Conservation (phyloP, 257 asterid species). For the Henckelia pumila region DNA sequence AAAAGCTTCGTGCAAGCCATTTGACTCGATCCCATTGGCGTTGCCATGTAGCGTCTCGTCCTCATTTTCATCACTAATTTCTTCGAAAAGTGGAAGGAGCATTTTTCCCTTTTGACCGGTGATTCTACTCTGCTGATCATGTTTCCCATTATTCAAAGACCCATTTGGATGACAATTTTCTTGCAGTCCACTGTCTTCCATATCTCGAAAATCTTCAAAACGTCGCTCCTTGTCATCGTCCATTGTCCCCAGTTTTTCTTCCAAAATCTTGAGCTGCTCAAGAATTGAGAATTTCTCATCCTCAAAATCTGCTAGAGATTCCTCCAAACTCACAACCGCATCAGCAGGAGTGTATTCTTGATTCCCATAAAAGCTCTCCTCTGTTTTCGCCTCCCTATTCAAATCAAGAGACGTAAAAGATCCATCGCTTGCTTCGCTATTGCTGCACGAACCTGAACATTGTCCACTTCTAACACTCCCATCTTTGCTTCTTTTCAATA, state of each 20-base stretch:
- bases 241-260: slow-evolving; percentile 44
- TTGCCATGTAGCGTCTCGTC: too few relatives aligned
- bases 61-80: neutral
- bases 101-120: slow-evolving; percentile 27
- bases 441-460: slow-evolving; percentile 5
- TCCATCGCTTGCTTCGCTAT: neutral
- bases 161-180: slow-evolving; percentile 1
- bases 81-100: slow-evolving; percentile 59
- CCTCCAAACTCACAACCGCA: slow-evolving; percentile 10
- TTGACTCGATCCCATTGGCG: too few relatives aligned
- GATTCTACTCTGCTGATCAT: slow-evolving; percentile 26
- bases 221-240: too few relatives aligned
- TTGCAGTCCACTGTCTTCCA: too few relatives aligned
- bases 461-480: slow-evolving; percentile 34
- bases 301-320: slow-evolving; percentile 54
- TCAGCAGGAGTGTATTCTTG: slow-evolving; percentile 33
- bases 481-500: slow-evolving; percentile 34
- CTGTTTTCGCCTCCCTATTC: too few relatives aligned
- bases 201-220: too few relatives aligned
- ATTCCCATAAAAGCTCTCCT: too few relatives aligned
- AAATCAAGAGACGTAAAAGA: neutral
- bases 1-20: too few relatives aligned
- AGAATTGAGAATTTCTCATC: slow-evolving; percentile 61
- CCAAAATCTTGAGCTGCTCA: slow-evolving; percentile 53
- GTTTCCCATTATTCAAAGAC: slow-evolving; percentile 30